Conservation (phyloP, 345 rosid genomes). For the sweet orange (Citrus sinensis) region DNA sequence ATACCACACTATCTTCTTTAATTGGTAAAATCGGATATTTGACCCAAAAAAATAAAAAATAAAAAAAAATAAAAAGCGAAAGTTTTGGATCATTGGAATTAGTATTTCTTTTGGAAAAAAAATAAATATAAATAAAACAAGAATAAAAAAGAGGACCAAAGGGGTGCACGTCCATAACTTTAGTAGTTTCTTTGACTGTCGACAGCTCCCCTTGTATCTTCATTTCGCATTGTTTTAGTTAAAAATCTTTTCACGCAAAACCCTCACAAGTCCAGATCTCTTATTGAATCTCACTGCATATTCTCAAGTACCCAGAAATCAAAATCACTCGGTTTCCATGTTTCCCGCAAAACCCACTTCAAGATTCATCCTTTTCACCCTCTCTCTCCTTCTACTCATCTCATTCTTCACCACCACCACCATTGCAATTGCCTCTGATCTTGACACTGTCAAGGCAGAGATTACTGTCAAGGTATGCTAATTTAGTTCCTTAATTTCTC, state of each 20-base stretch:
- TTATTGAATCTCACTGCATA: slow-evolving; percentile 8
- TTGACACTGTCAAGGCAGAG: slow-evolving; percentile 45
- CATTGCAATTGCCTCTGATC: slow-evolving; percentile 28
- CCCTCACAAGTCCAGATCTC: neutral
- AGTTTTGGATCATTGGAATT: neutral
- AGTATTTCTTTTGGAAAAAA: too few relatives aligned
- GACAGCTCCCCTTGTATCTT: too few relatives aligned
- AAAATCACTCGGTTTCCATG: slow-evolving; percentile 18
- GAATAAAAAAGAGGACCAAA: neutral
- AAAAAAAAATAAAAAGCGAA: neutral
- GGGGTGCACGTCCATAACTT: neutral
- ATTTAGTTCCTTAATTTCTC: neutral
- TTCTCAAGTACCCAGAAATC: neutral
- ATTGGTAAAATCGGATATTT: neutral
- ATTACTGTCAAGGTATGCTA: slow-evolving; percentile 53
- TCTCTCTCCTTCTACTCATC: slow-evolving; percentile 43
- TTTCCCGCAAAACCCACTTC: slow-evolving; percentile 34
- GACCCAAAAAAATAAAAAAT: neutral
- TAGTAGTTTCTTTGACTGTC: neutral
- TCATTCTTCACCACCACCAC: slow-evolving; percentile 5
- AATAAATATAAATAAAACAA: neutral
- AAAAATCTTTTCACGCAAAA: neutral
- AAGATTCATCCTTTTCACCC: slow-evolving; percentile 36
- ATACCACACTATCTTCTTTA: neutral
- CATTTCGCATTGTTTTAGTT: neutral